A percentile compares a stretch with the other conserved stretches of the same genome.
Conservation (phyloP, 225 moss, liverwort and hornwort species). For the Pleurozium schreberi region DNA sequence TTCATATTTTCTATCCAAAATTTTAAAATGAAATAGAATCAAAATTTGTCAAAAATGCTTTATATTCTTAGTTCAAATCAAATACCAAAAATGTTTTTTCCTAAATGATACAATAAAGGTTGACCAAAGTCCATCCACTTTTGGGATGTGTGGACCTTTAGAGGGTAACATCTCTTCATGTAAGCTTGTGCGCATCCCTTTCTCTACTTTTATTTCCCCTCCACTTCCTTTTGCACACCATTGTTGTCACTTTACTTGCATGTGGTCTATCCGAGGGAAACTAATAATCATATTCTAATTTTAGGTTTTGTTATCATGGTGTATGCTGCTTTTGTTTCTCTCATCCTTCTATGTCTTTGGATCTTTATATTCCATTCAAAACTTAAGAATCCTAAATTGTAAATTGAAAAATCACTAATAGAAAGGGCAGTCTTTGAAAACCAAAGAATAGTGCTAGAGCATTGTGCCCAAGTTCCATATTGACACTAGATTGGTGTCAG, state of each 20-base stretch:
- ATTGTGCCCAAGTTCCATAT: background rate
- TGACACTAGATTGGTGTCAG: background rate
- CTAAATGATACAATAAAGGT: background rate
- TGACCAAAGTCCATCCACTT: background rate
- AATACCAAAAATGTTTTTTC: background rate
- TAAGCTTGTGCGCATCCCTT: background rate
- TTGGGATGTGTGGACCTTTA: accelerated
- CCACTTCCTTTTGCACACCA: background rate
- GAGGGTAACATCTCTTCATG: accelerated
- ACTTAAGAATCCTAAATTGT: background rate
- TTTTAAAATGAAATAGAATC: background rate
- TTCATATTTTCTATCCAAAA: too few relatives aligned
- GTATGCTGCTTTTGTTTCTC: accelerated
- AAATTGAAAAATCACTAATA: too few relatives aligned
- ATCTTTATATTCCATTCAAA: background rate
- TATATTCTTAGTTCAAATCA: too few relatives aligned
- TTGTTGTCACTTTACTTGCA: background rate
- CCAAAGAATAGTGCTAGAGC: background rate
- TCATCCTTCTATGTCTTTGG: background rate
- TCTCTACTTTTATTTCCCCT: background rate
- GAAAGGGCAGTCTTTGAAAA: too few relatives aligned
- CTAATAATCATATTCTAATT: background rate
- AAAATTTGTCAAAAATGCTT: accelerated
- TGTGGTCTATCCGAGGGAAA: accelerated
- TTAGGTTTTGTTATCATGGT: background rate